Percentiles rank a stretch among this genome's conserved stretches.
phyloP scores from a whole-genome alignment of 2,329 filamentous ascomycete genomes.

The Fusarium tanahbumbuense region DNA sequence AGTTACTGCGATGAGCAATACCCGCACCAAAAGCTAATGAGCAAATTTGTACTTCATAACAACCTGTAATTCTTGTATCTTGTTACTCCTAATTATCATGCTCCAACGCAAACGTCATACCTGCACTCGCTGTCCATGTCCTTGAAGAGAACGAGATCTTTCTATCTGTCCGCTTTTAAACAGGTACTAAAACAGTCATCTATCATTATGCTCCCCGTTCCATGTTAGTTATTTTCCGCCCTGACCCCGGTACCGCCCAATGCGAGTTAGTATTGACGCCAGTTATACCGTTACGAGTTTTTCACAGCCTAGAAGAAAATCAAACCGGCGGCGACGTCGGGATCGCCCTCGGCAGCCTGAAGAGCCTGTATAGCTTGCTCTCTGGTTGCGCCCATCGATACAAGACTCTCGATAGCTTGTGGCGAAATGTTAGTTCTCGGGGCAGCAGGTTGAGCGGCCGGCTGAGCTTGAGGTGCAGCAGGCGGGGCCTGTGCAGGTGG shows the following conservation, averaged over 20 bases:
- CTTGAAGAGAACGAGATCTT: slow-evolving; percentile 30
- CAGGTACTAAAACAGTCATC: slow-evolving; percentile 27
- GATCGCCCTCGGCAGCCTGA: slow-evolving; percentile 84
- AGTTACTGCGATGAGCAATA: slow-evolving; percentile 31
- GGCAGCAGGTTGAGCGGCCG: slow-evolving; percentile 44
- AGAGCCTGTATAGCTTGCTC: slow-evolving; percentile 83
- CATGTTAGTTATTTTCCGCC: slow-evolving; percentile 32
- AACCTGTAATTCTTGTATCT: slow-evolving; percentile 32
- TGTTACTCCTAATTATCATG: slow-evolving; percentile 29
- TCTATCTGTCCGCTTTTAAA: slow-evolving; percentile 38
- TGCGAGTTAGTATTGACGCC: slow-evolving; percentile 24
- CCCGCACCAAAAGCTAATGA: slow-evolving; percentile 27
- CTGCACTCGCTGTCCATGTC: slow-evolving; percentile 21
- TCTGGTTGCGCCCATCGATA: slow-evolving; percentile 80
- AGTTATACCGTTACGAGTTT: slow-evolving; percentile 7
- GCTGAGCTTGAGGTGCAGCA: slow-evolving; percentile 45
- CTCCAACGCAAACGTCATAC: slow-evolving; percentile 14
- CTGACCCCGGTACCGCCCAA: slow-evolving; percentile 12
- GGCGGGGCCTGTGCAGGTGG: slow-evolving; percentile 45
- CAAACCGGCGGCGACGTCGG: slow-evolving; percentile 87
- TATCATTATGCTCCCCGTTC: slow-evolving; percentile 38
- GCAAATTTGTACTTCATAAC: slow-evolving; percentile 34
- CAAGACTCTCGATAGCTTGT: slow-evolving; percentile 79
- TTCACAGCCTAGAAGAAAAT: slow-evolving; percentile 63
- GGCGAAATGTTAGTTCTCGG: slow-evolving; percentile 59